Percentiles rank a stretch among this genome's conserved stretches.
These are phyloP conservation scores for Castanea sativa DNA, from an alignment of 306 rosid genomes.

Conservation along the genomic window DNA sequence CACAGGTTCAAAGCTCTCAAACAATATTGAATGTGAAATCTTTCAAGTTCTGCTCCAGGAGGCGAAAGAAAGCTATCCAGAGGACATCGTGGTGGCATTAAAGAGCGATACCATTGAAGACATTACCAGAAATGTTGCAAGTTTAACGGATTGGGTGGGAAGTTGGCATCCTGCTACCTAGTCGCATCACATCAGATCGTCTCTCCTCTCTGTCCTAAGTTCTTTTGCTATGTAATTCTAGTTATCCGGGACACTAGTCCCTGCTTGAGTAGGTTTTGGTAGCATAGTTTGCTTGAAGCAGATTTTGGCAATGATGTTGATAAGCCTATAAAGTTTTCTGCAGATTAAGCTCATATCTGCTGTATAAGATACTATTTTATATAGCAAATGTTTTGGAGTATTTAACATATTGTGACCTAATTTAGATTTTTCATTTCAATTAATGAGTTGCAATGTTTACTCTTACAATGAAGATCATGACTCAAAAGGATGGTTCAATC, in stretches of 20 bases:
- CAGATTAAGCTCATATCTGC: neutral
- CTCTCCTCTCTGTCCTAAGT: neutral
- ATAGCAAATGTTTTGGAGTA: neutral
- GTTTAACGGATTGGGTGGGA: slow-evolving; percentile 66
- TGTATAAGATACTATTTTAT: neutral
- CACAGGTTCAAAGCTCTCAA: slow-evolving; percentile 61
- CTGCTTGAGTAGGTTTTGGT: neutral
- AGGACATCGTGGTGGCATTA: slow-evolving; percentile 61
- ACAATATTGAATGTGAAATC: slow-evolving; percentile 87
- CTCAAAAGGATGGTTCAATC: neutral
- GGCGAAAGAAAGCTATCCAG: slow-evolving; percentile 74
- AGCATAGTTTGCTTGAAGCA: neutral
- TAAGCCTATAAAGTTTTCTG: neutral
- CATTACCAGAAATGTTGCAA: slow-evolving; percentile 45
- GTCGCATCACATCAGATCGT: neutral
- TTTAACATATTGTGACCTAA: neutral
- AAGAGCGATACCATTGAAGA: slow-evolving; percentile 68
- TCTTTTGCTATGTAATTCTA: slow-evolving; percentile 1
- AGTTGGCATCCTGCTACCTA: slow-evolving; percentile 50
- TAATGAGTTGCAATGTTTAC: neutral
- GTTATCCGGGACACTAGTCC: neutral
- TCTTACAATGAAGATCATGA: neutral
- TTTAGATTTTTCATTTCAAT: neutral
- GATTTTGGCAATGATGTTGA: neutral
- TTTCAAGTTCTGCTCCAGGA: slow-evolving; percentile 86